Conservation (phyloP, 345 rosid species). For the Aquilaria sinensis region DNA sequence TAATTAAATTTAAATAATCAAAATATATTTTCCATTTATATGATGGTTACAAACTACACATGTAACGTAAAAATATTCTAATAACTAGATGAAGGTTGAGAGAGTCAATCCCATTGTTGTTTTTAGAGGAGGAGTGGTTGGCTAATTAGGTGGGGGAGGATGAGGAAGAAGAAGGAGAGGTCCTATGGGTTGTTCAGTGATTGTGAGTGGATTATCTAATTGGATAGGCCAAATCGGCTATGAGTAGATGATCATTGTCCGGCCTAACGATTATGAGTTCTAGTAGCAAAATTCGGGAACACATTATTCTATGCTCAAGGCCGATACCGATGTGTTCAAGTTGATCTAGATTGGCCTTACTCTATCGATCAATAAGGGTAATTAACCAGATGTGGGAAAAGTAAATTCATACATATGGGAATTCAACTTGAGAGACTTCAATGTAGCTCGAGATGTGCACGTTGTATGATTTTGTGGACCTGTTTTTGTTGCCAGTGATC, state of each 20-base stretch:
- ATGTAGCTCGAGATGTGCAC: neutral
- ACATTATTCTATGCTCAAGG: neutral
- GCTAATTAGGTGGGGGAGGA: too few relatives aligned
- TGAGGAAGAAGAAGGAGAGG: too few relatives aligned
- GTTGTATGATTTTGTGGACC: neutral
- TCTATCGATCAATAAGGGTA: neutral
- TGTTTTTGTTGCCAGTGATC: neutral
- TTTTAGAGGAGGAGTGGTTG: too few relatives aligned
- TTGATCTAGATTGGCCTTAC: slow-evolving; percentile 9
- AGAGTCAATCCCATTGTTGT: too few relatives aligned
- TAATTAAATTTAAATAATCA: too few relatives aligned
- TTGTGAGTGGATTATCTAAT: neutral
- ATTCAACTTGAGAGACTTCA: slow-evolving; percentile 9
- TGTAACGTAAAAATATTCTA: too few relatives aligned
- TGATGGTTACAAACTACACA: too few relatives aligned
- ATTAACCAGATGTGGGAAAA: neutral
- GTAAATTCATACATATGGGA: neutral
- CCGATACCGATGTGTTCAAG: neutral
- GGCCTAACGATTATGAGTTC: neutral
- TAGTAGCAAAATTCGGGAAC: neutral
- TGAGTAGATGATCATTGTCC: neutral
- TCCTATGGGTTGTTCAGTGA: too few relatives aligned
- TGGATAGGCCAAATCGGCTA: neutral
- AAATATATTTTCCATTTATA: too few relatives aligned
- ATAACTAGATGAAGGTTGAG: too few relatives aligned